Percentiles rank a stretch among this genome's conserved stretches.
Conservation (phyloP, 176 grass and related monocot genomes). For the Phoenix roebelenii region DNA sequence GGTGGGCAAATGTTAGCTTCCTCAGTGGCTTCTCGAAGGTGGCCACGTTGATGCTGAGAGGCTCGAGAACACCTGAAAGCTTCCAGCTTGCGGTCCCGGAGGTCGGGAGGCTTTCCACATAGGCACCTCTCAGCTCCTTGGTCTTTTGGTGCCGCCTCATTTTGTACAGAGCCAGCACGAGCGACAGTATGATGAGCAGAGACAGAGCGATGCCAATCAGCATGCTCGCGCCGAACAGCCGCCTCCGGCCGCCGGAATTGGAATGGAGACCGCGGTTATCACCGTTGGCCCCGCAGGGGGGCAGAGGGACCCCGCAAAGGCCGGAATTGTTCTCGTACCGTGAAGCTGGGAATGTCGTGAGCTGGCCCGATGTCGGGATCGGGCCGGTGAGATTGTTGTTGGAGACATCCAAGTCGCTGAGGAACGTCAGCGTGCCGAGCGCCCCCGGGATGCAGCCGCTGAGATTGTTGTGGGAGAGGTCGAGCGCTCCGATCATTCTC, state of each 20-base stretch:
- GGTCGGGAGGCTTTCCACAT: conserved; percentile 66
- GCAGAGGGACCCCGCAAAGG: conserved; percentile 76
- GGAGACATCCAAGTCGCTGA: conserved; percentile 87
- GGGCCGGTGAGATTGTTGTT: conserved; percentile 73
- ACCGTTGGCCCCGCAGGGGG: conserved; percentile 31
- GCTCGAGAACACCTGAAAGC: conserved; percentile 59
- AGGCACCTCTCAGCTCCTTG: conserved; percentile 35
- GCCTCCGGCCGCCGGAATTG: conserved; percentile 20
- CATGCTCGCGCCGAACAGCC: conserved; percentile 41
- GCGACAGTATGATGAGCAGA: conserved; percentile 40
- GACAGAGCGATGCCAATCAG: conserved; percentile 60
- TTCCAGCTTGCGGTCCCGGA: conserved; percentile 71
- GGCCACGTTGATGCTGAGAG: conserved; percentile 87
- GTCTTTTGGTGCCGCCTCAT: conserved; percentile 57
- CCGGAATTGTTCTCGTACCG: conserved; percentile 73
- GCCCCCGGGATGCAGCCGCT: conserved; percentile 53
- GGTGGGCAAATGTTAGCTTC: conserved; percentile 91
- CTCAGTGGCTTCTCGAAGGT: conserved; percentile 86
- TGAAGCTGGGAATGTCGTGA: conserved; percentile 50
- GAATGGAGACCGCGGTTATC: not conserved
- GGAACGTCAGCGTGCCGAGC: conserved; percentile 32
- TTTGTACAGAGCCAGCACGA: conserved; percentile 62
- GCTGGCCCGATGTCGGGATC: conserved; percentile 67
- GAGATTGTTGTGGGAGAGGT: conserved; percentile 80
- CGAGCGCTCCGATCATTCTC: conserved; percentile 43